Evolutionary conservation across 345 rosid species (phyloP), one percentile per base, ranked within the genome.

Genomic region (Syzygium jambos): DNA sequence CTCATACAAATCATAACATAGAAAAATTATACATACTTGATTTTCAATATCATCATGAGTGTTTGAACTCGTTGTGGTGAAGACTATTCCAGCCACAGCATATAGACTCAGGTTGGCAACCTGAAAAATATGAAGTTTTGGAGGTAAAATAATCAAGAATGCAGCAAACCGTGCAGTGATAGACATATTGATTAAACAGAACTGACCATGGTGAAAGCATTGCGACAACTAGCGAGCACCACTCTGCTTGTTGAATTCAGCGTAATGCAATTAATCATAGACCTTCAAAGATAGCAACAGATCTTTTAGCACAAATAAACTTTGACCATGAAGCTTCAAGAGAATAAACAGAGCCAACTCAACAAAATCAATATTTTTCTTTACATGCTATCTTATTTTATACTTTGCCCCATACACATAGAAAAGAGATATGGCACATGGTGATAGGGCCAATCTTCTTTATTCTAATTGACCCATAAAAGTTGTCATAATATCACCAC

Each of bases 121-220:
- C 99, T 97, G 89, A 11, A 83, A 84, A 57, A 86, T 83, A 84
- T 30, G 86, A 55, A 59, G 54, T 21, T 13, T 55, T 17, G 29
- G 63, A 87, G 82, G 78, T 52, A 52, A 29, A 57, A 87, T 84
- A n/a, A 86, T 87, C 53, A 85, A 23, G 85, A 30, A 57, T 25
- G 55, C 5, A 88, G 84, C 87, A 77, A 86, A 51, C 86, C 9
- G 46, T 21, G 27, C 27, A 73, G 46, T 73, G 49, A 73, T 38
- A 27, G 82, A 73, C 82, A 38, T 73, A 73, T 19, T 21, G 80
- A 73, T 73, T 52, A 78, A 78, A 87, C 89, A 86, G 87, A 88
- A 86, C 86, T 89, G 9, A 97, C 99, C 99, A 97, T 96, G 51
- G 98, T 94, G 92, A 97, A 97, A 41, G 99, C 99, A 92, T 97